Evolutionary conservation across 768 basidiomycete genomes (phyloP).

Genomic region (Boletus sensibilis): DNA sequence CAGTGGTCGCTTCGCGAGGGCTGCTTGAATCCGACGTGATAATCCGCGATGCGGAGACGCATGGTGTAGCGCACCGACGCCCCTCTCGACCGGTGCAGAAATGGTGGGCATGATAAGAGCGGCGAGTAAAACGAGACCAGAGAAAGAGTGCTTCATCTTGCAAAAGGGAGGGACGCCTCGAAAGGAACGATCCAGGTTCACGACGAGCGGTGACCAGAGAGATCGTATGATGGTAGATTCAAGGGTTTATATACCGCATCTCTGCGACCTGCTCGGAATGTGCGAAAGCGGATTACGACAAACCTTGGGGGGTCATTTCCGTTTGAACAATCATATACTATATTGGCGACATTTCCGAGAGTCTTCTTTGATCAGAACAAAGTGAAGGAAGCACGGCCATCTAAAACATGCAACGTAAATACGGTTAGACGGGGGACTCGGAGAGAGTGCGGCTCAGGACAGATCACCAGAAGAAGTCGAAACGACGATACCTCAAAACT

Average conservation of each 20-base stretch:
- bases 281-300: background rate
- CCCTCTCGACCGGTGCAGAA: conserved; percentile 2
- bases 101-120: background rate
- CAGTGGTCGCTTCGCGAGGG: background rate
- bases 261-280: too few species aligned
- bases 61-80: background rate
- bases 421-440: background rate
- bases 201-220: background rate
- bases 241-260: background rate
- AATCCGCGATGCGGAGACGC: conserved; percentile 1
- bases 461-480: background rate
- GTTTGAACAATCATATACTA: background rate
- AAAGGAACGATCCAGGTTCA: background rate
- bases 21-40: conserved; percentile 1
- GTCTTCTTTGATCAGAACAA: background rate
- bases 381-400: background rate
- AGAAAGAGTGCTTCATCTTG: background rate
- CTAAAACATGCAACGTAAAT: background rate
- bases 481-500: background rate
- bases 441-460: background rate
- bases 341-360: background rate
- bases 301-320: background rate
- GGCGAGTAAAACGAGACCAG: background rate
- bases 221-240: too few species aligned
- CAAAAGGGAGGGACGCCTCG: background rate